phyloP scores from a whole-genome alignment of 129 eudicot species.

The Cynara cardunculus region DNA sequence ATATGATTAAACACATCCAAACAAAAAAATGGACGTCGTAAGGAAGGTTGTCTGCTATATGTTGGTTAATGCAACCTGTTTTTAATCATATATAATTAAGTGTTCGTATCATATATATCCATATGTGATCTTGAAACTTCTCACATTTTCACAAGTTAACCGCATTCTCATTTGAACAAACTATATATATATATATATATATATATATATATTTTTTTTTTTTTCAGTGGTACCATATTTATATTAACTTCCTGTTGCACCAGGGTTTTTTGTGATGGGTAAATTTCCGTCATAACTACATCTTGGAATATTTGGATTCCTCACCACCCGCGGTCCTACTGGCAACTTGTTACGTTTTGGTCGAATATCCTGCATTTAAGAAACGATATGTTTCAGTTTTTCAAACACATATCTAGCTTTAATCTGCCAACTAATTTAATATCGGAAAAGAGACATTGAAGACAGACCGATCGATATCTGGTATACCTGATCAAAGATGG shows the following conservation, averaged over 20 bases:
- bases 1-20: too few relatives aligned
- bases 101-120: too few relatives aligned
- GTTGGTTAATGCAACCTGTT: too few relatives aligned
- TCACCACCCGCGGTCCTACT: constrained; percentile 65
- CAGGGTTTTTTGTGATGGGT: constrained; percentile 83
- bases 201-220: too few relatives aligned
- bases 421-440: background rate
- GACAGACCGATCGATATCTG: background rate
- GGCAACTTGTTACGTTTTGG: constrained; percentile 74
- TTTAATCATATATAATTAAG: too few relatives aligned
- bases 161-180: too few relatives aligned
- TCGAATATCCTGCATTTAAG: constrained; percentile 74
- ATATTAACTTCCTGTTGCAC: constrained; percentile 31
- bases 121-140: too few relatives aligned
- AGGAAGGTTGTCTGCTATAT: too few relatives aligned
- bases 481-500: constrained; percentile 93
- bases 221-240: too few relatives aligned
- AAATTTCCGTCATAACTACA: constrained; percentile 89
- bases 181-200: too few relatives aligned
- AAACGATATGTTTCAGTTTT: background rate
- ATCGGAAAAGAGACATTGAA: background rate
- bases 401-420: background rate
- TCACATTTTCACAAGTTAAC: too few relatives aligned
- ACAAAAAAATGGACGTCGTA: too few relatives aligned
- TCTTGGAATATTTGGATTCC: constrained; percentile 79